phyloP scores from a whole-genome alignment of 306 rosid species.

The Citrullus colocynthis region DNA sequence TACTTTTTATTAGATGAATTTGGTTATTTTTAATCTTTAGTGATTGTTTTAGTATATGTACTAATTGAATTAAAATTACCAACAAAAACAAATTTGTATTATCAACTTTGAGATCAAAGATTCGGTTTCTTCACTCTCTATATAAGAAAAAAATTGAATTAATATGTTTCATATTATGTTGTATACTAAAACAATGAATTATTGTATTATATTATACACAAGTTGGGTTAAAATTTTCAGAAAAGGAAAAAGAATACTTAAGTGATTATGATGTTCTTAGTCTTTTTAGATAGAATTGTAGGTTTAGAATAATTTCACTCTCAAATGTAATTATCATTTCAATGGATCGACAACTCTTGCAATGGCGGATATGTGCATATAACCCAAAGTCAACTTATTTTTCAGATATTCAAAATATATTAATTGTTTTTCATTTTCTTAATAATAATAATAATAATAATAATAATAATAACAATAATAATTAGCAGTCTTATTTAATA shows the following conservation, averaged over 20 bases:
- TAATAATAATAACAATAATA: background rate
- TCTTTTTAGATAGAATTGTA: background rate
- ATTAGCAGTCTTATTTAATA: background rate
- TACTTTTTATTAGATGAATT: background rate
- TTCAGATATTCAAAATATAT: background rate
- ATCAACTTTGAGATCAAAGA: too few relatives aligned
- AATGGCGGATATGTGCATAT: slow-evolving; percentile 7
- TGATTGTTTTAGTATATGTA: too few relatives aligned
- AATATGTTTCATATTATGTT: background rate
- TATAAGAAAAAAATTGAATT: too few relatives aligned
- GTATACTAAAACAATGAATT: background rate
- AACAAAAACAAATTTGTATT: too few relatives aligned
- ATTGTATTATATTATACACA: background rate
- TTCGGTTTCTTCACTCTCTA: too few relatives aligned
- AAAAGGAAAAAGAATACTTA: background rate
- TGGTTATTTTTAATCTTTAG: background rate
- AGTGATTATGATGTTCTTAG: background rate
- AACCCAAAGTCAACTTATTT: background rate
- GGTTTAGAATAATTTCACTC: background rate
- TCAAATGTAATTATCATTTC: background rate
- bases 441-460: background rate
- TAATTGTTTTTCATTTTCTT: background rate
- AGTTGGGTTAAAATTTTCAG: background rate
- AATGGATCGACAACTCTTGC: background rate
- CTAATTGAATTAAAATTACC: too few relatives aligned